Conservation (phyloP, 805 yeast species). For the Kuraishia piskuri region DNA sequence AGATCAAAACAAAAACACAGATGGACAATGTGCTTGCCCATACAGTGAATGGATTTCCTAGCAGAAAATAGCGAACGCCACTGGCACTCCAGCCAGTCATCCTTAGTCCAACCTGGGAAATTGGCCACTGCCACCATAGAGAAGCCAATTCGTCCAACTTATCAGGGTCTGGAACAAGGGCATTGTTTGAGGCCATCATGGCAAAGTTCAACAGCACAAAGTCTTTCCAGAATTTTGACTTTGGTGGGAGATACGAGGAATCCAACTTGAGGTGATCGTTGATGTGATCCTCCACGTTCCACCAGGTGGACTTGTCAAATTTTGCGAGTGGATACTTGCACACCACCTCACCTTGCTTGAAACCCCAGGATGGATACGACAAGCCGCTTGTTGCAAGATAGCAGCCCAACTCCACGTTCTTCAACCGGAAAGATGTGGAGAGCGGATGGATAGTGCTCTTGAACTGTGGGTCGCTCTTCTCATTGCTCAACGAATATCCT, state of each 20-base stretch:
- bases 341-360: constrained; percentile 86
- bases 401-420: constrained; percentile 62
- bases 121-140: constrained; percentile 81
- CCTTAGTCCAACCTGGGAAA: constrained; percentile 57
- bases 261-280: constrained; percentile 37
- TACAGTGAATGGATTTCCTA: constrained; percentile 56
- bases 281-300: constrained; percentile 71
- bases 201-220: constrained; percentile 66
- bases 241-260: constrained; percentile 28
- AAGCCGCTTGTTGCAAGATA: constrained; percentile 80
- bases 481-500: constrained; percentile 16
- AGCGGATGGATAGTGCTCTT: constrained; percentile 59
- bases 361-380: constrained; percentile 92
- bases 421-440: constrained; percentile 74
- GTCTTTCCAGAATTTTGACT: constrained; percentile 53
- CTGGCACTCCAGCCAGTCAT: constrained; percentile 66
- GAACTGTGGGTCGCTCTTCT: constrained; percentile 41
- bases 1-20: constrained; percentile 28
- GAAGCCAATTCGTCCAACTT: constrained; percentile 67
- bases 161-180: constrained; percentile 68
- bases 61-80: constrained; percentile 50
- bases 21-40: constrained; percentile 55
- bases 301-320: constrained; percentile 62
- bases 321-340: constrained; percentile 46
- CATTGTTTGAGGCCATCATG: constrained; percentile 81